Evolutionary conservation across 2,329 filamentous ascomycete species (phyloP), one percentile per base, ranked within the genome.

Genomic region (Cordyceps farinosa): DNA sequence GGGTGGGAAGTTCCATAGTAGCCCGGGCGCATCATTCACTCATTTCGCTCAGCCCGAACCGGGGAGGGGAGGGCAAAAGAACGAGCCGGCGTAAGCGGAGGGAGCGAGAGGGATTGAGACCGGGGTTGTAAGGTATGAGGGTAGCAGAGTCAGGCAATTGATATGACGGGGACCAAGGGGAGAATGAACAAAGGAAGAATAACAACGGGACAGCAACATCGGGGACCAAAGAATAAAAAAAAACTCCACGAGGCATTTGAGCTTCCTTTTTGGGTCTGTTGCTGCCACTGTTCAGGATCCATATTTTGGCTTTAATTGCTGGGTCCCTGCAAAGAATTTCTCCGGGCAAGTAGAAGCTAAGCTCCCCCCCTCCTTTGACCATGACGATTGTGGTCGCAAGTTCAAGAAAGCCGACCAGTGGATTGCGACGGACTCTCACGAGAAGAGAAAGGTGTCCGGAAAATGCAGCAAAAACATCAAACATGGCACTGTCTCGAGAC

Each of bases 31-130:
- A 59, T 50, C 32, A 40, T 59, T 9, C 55, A 48, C 50, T 44
- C 55, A 48, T 59, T 44, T 59, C 55, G 55, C 55, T 29, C 55
- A 59, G 42, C 34, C 55, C 55, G 55, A 34, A 34, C 42, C 42
- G 36, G 55, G 7, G n/a, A 38, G 55, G 55, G 44, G 40, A 38
- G 55, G 54, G 36, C 22, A 22, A 47, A 34, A 30, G 54, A 10
- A 22, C 17, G 42, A 57, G 36, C 9, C 34, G 51, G n/a, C 51
- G 45, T 29, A 48, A 15, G 51, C 29, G 27, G 51, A 51, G 17
- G 51, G 40, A 13, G 32, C n/a, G 34, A 44, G 22, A 22, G 36
- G 34, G 27, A 15, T 13, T n/a, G 40, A 56, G 40, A 38, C 53
- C 22, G 22, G 22, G 22, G 22, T 22, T 22, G 22, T 22, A 22